Percentiles rank a stretch among this genome's conserved stretches.
phyloP scores from a whole-genome alignment of 1,284 basidiomycete species.

The Ustilago trichophora region DNA sequence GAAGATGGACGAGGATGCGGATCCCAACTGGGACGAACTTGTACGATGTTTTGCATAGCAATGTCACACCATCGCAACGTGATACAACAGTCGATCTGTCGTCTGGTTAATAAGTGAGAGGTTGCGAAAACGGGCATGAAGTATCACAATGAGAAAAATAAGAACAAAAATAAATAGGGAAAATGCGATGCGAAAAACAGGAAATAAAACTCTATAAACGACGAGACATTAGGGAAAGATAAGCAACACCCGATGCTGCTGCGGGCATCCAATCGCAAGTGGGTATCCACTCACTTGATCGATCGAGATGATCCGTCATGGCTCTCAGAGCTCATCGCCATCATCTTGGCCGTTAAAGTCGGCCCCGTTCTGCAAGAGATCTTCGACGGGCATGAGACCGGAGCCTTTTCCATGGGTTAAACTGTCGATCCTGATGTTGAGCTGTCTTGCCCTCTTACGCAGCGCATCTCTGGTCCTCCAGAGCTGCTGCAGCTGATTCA shows the following conservation, averaged over 20 bases:
- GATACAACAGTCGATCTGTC: no score
- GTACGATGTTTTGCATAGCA: constrained; percentile 7
- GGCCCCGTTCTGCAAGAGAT: constrained; percentile 4
- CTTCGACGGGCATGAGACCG: constrained; percentile 27
- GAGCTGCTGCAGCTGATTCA: constrained; percentile 41
- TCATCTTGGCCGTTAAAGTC: constrained; percentile 7
- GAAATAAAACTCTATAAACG: background rate
- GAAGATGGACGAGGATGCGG: background rate
- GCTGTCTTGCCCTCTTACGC: constrained; percentile 26
- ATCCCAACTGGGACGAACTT: constrained; percentile 17
- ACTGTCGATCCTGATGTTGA: constrained; percentile 42
- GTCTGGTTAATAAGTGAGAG: no score
- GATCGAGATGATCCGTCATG: no score
- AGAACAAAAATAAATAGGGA: background rate
- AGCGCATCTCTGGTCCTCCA: constrained; percentile 32
- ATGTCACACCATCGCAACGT: no score
- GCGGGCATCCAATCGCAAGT: no score
- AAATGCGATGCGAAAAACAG: constrained; percentile 1
- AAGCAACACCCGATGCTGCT: no score
- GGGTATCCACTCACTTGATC: no score
- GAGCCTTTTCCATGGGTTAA: constrained; percentile 26
- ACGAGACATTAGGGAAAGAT: no score
- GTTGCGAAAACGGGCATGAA: constrained; percentile 1
- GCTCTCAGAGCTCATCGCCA: constrained; percentile 22
- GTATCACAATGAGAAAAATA: background rate